Conservation (phyloP, 768 basidiomycete genomes). For the Lactarius tabidus region DNA sequence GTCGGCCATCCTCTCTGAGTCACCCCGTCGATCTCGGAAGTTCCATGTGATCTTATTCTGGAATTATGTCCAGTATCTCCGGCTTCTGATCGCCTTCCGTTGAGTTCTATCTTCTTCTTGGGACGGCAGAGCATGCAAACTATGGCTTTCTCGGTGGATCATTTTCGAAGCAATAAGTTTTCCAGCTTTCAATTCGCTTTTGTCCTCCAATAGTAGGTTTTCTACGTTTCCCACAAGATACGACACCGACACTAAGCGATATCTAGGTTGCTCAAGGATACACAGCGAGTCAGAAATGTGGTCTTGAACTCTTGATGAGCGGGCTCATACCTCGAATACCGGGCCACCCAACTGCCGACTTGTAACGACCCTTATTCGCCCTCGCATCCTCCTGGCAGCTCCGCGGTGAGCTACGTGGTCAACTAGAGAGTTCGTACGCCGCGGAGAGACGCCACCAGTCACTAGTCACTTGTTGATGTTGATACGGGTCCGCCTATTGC, state of each 20-base stretch:
- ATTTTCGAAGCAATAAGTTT: neutral
- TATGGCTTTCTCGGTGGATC: neutral
- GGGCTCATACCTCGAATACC: no score
- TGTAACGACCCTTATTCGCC: no score
- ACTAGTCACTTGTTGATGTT: neutral
- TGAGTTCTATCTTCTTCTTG: neutral
- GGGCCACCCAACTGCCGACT: no score
- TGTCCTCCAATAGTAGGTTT: no score
- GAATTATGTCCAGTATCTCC: neutral
- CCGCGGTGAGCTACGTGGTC: neutral
- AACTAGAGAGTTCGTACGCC: neutral
- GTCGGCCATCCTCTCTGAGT: neutral
- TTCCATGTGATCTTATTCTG: neutral
- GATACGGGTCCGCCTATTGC: neutral
- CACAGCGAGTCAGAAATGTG: no score
- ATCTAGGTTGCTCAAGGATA: neutral
- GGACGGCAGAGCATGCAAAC: neutral
- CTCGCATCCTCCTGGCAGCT: neutral
- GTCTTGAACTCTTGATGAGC: no score
- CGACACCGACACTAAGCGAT: neutral
- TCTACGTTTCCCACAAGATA: no score
- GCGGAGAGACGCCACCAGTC: neutral
- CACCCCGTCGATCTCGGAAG: neutral
- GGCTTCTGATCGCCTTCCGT: neutral
- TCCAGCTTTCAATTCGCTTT: neutral